Conservation (phyloP, 2,329 filamentous ascomycete genomes). For the Cladophialophora yegresii region DNA sequence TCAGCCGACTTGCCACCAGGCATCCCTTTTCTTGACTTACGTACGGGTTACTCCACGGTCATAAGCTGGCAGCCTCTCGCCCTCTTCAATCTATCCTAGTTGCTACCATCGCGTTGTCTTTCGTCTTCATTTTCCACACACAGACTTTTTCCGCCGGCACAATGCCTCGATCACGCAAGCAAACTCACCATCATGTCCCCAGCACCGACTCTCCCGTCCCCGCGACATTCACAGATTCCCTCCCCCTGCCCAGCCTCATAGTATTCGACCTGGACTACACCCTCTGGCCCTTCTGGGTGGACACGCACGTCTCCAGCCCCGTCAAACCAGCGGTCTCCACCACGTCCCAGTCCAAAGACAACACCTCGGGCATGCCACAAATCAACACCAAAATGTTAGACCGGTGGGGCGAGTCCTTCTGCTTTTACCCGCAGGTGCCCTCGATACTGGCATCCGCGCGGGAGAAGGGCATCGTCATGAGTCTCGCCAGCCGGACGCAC, state of each 20-base stretch:
- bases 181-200: conserved; percentile 4
- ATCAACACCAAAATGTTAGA: conserved; percentile 32
- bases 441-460: conserved; percentile 65
- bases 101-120: not conserved
- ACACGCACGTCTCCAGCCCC: conserved; percentile 82
- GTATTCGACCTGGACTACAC: conserved; percentile 98
- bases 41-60: not conserved
- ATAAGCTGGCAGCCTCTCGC: not conserved
- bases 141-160: conserved; percentile 5
- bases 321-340: conserved; percentile 56
- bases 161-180: conserved; percentile 16
- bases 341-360: not conserved
- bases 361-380: conserved; percentile 46
- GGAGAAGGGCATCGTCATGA: conserved; percentile 60
- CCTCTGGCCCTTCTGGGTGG: conserved; percentile 98
- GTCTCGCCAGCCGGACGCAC: conserved; percentile 76
- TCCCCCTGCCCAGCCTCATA: conserved; percentile 76
- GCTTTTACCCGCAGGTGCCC: conserved; percentile 72
- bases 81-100: not conserved
- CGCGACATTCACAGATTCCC: conserved; percentile 62
- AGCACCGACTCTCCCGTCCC: conserved; percentile 29
- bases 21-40: conserved; percentile 7
- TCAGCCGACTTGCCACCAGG: not conserved
- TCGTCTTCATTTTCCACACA: not conserved
- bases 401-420: conserved; percentile 64